phyloP scores from a whole-genome alignment of 768 basidiomycete genomes.

The Punctularia strigosozonata region DNA sequence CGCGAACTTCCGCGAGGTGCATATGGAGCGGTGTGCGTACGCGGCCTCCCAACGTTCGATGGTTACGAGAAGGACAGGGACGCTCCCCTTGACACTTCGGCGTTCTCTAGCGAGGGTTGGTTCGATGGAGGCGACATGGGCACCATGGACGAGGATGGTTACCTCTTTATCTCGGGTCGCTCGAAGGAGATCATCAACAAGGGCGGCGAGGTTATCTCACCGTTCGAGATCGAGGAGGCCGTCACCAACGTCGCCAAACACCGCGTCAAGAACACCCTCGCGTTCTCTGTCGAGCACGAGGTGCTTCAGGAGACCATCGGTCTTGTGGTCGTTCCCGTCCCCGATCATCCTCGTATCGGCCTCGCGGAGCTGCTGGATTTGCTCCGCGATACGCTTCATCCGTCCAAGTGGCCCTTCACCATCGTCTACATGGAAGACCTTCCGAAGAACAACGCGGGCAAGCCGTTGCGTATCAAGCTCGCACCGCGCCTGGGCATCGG shows the following conservation, averaged over 20 bases:
- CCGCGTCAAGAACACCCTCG: conserved; percentile 28
- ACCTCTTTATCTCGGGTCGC: conserved; percentile 40
- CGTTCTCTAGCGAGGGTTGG: conserved; percentile 39
- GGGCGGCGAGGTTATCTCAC: conserved; percentile 50
- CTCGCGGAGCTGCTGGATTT: conserved; percentile 29
- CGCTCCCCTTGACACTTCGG: conserved; percentile 31
- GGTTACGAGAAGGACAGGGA: conserved; percentile 38
- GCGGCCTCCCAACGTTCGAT: conserved; percentile 40
- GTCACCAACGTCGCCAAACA: conserved; percentile 29
- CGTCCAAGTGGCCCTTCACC: conserved; percentile 37
- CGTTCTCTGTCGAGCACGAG: conserved; percentile 34
- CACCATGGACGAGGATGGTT: conserved; percentile 33
- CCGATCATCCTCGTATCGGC: conserved; percentile 23
- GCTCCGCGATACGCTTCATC: conserved; percentile 32
- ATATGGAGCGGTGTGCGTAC: conserved; percentile 41
- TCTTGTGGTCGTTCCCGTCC: conserved; percentile 26
- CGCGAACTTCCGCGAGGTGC: conserved; percentile 24
- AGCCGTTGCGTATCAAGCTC: conserved; percentile 33
- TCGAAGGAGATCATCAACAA: conserved; percentile 51
- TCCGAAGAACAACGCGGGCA: conserved; percentile 37
- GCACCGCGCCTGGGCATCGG: conserved; percentile 28
- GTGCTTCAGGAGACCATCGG: conserved; percentile 37
- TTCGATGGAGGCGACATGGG: conserved; percentile 40
- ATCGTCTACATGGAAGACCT: conserved; percentile 35
- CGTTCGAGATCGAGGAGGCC: conserved; percentile 51